Percentiles rank a stretch among this genome's conserved stretches.
Evolutionary conservation across 805 yeast species (phyloP).

Genomic region (Lipomyces lipofer): DNA sequence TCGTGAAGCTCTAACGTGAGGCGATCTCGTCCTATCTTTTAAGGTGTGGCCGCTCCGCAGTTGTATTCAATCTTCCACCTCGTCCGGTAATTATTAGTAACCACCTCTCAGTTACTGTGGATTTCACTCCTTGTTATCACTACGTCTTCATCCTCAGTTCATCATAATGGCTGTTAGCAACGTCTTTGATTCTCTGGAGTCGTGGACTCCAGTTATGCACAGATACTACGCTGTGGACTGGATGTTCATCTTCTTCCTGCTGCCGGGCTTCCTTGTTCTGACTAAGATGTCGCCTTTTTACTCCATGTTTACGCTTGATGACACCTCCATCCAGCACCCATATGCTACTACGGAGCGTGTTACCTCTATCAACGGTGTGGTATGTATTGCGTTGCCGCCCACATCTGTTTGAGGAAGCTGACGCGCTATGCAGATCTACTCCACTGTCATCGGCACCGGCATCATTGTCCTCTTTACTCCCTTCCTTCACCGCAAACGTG

Average conservation of each 20-base stretch:
- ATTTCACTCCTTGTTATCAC: no score
- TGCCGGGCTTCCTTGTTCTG: conserved; percentile 28
- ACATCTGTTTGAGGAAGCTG: background rate
- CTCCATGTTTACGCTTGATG: conserved; percentile 62
- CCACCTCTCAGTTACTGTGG: no score
- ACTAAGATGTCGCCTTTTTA: conserved; percentile 30
- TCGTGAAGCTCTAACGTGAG: no score
- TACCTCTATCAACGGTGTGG: conserved; percentile 38
- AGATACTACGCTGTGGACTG: conserved; percentile 24
- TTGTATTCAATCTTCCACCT: no score
- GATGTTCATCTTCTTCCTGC: conserved; percentile 23
- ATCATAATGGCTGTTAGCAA: background rate
- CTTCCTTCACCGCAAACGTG: conserved; percentile 30
- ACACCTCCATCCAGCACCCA: conserved; percentile 79
- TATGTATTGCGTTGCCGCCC: background rate
- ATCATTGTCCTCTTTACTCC: conserved; percentile 30
- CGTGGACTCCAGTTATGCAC: conserved; percentile 15
- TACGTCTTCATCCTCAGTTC: no score
- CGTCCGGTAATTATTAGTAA: no score
- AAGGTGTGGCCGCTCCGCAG: no score
- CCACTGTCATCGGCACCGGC: conserved; percentile 25
- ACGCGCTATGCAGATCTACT: conserved; percentile 9
- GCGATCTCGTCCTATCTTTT: no score
- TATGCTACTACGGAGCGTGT: conserved; percentile 77
- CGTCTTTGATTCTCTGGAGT: conserved; percentile 2